Evolutionary conservation across 371 early-diverging fungal genomes (phyloP), one percentile per base, ranked within the genome.

Genomic region (Mucor lusitanicus): DNA sequence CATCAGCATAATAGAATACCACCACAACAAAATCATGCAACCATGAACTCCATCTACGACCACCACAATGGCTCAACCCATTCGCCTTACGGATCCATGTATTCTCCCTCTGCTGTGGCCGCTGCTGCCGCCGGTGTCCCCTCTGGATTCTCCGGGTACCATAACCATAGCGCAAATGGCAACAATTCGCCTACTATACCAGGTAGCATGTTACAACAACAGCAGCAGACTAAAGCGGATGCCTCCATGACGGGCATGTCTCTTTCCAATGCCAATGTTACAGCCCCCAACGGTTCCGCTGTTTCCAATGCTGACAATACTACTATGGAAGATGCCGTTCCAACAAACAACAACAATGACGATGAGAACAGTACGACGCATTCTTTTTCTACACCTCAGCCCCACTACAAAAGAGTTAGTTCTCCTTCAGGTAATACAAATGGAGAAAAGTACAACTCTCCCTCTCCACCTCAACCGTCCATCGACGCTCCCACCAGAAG

Each of bases 381-480:
- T 39, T 63, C 68, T 17, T 68, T 68, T 39, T 58, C 68, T 39
- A 66, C 67, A 30, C 69, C 69, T 23, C 69, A 69, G 23, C 69
- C 69, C 28, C 63, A 69, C 8, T 69, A 39, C 15, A 63, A 63
- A 40, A 58, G 64, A 40, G 25, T 68, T n/a, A 6, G 25, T 50
- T 33, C 40, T 23, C 59, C 63, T 23, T 32, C 50, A 17, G 44
- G 11, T 21, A 48, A 50, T 30, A 21, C 39, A n/a, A 53, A 28
- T 17, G 33, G 50, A 33, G 40, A 59, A 27, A 50, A 25, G 25
- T 50, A 50, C 21, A 50, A 9, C 23, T 50, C 64, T 17, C 64
- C 64, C 13, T 64, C 69, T 39, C 65, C 69, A 33, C 69, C 69
- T 56, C 64, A 69, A 40, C 69, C 69, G 35, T 15, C 61, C 21